phyloP scores from a whole-genome alignment of 2,329 filamentous ascomycete species.

The Penicillium crustosum region DNA sequence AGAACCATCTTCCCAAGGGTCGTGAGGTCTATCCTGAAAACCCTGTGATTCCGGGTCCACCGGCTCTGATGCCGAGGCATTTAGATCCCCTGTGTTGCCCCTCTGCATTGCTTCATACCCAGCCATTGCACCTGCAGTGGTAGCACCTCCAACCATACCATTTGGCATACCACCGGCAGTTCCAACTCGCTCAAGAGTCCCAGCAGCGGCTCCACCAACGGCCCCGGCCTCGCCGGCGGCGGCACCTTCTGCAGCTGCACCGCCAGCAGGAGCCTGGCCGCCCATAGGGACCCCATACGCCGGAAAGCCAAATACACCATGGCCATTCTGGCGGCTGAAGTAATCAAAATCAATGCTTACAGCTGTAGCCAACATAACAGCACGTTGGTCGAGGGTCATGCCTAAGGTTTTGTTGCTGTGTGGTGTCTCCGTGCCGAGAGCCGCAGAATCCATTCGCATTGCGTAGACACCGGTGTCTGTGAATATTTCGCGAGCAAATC shows the following conservation, averaged over 20 bases:
- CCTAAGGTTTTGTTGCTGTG: slow-evolving; percentile 38
- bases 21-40: slow-evolving; percentile 27
- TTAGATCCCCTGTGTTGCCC: slow-evolving; percentile 40
- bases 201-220: slow-evolving; percentile 40
- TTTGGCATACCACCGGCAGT: slow-evolving; percentile 43
- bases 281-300: slow-evolving; percentile 53
- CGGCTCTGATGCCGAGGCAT: slow-evolving; percentile 10
- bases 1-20: slow-evolving; percentile 23
- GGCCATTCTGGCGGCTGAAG: slow-evolving; percentile 61
- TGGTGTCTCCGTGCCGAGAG: slow-evolving; percentile 40
- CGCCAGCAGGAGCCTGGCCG: slow-evolving; percentile 42
- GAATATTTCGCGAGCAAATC: slow-evolving; percentile 64
- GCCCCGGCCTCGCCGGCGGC: slow-evolving; percentile 40
- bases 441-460: slow-evolving; percentile 63
- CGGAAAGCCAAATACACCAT: slow-evolving; percentile 51
- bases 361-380: slow-evolving; percentile 65
- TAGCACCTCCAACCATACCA: slow-evolving; percentile 47
- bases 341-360: slow-evolving; percentile 68
- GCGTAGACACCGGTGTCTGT: slow-evolving; percentile 67
- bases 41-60: slow-evolving; percentile 13
- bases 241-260: slow-evolving; percentile 40
- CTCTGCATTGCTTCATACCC: slow-evolving; percentile 64
- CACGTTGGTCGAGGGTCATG: slow-evolving; percentile 66
- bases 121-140: slow-evolving; percentile 60
- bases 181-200: slow-evolving; percentile 34